Evolutionary conservation across 208 protist genomes (phyloP).

Genomic region (Acanthamoeba triangularis): DNA sequence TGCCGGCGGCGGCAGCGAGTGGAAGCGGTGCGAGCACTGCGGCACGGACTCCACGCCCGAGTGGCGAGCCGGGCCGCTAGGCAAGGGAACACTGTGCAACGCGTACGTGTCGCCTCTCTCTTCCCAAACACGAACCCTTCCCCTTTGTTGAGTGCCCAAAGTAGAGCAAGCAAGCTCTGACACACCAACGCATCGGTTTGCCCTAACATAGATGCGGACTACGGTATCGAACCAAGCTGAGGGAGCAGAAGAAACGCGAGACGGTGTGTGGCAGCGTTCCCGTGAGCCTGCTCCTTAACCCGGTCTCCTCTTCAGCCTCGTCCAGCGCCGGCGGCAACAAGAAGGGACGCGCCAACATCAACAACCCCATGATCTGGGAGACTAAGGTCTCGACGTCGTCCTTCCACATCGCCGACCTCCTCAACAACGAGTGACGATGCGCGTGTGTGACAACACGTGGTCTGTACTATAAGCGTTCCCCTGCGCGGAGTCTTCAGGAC

Average conservation of each 20-base stretch:
- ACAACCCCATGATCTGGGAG: slow-evolving; percentile 62
- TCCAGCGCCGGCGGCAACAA: background rate
- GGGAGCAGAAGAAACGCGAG: background rate
- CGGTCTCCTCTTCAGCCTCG: too few relatives aligned
- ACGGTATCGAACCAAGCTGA: slow-evolving; percentile 6
- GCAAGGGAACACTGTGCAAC: slow-evolving; percentile 72
- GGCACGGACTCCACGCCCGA: slow-evolving; percentile 31
- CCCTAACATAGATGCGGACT: background rate
- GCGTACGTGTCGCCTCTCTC: background rate
- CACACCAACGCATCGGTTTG: too few relatives aligned
- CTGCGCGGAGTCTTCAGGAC: too few relatives aligned
- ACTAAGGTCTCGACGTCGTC: slow-evolving; percentile 20
- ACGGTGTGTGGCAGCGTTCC: background rate
- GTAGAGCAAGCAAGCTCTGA: too few relatives aligned
- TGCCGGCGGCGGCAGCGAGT: too few relatives aligned
- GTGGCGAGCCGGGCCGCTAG: slow-evolving; percentile 20
- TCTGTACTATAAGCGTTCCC: too few relatives aligned
- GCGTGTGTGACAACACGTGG: too few relatives aligned
- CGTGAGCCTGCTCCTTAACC: slow-evolving; percentile 38
- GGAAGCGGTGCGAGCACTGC: slow-evolving; percentile 24
- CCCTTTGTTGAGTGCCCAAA: too few relatives aligned
- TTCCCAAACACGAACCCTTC: background rate
- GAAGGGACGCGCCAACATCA: slow-evolving; percentile 62
- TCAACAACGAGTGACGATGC: too few relatives aligned
- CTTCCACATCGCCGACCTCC: background rate